A percentile compares a stretch with the other conserved stretches of the same genome.
Evolutionary conservation across 1,284 basidiomycete species (phyloP).

Genomic region (Ceratobasidium sp.): DNA sequence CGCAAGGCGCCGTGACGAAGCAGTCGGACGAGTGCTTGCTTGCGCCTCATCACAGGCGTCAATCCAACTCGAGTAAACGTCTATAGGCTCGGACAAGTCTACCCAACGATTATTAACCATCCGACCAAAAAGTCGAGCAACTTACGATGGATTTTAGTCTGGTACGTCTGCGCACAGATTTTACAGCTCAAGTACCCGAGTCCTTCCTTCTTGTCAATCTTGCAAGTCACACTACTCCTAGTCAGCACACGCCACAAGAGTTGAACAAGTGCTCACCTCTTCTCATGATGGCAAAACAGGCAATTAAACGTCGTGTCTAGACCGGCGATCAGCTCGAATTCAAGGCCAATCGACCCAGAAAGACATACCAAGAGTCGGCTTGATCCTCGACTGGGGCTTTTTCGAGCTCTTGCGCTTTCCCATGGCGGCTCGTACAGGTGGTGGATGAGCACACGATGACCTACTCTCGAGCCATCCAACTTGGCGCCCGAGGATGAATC

Average conservation of each 20-base stretch:
- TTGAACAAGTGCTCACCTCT: constrained; percentile 49
- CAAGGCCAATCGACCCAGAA: background rate
- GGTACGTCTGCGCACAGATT: constrained; percentile 81
- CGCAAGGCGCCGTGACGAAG: constrained; percentile 16
- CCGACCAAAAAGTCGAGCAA: constrained; percentile 42
- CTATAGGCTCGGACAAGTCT: constrained; percentile 87
- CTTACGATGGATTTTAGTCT: constrained; percentile 84
- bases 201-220: constrained; percentile 83
- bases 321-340: background rate
- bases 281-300: constrained; percentile 91
- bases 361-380: constrained; percentile 33
- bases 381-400: constrained; percentile 28
- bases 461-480: background rate
- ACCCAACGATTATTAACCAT: constrained; percentile 44
- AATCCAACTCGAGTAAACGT: constrained; percentile 92
- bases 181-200: constrained; percentile 77
- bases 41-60: constrained; percentile 88
- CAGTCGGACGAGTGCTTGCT: constrained; percentile 30
- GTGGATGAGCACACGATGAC: background rate
- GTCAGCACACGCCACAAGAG: background rate
- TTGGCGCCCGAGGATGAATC: background rate
- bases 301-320: constrained; percentile 49
- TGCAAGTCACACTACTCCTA: constrained; percentile 69
- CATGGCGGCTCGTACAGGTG: too few relatives aligned
- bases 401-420: constrained; percentile 37